These are phyloP conservation scores for Dactylellina leptospora DNA, from an alignment of 2,329 filamentous ascomycete species.

Conservation along the genomic window DNA sequence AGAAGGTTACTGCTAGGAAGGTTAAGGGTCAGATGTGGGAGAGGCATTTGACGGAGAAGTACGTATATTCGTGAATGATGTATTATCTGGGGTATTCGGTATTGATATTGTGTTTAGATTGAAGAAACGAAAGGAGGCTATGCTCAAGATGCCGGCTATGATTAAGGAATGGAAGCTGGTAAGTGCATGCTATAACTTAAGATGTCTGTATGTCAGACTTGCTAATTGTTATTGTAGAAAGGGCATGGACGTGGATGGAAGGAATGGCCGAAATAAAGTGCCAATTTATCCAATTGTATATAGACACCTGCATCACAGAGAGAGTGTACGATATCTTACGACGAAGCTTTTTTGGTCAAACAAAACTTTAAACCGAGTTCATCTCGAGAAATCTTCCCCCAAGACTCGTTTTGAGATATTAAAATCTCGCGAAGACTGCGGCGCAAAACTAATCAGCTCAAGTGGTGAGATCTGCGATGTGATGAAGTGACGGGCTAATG, in stretches of 20 bases:
- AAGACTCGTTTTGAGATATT: too few relatives aligned
- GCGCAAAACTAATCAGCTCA: too few relatives aligned
- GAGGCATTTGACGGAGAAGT: conserved; percentile 79
- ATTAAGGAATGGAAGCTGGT: conserved; percentile 94
- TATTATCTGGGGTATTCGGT: background rate
- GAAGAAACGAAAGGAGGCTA: conserved; percentile 88
- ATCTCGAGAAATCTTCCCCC: background rate
- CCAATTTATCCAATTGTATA: conserved; percentile 22
- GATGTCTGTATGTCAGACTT: background rate
- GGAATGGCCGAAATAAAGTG: conserved; percentile 71
- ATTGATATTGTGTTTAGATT: conserved; percentile 65
- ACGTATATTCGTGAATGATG: conserved; percentile 60
- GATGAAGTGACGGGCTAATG: too few relatives aligned
- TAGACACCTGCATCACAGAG: conserved; percentile 11
- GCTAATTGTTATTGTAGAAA: conserved; percentile 62
- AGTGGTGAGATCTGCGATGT: too few relatives aligned
- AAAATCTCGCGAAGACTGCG: too few relatives aligned
- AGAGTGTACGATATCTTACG: conserved; percentile 47
- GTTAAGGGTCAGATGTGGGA: conserved; percentile 97
- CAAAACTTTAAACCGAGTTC: background rate
- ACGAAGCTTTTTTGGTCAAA: background rate
- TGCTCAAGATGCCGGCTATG: conserved; percentile 92
- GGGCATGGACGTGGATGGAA: conserved; percentile 78
- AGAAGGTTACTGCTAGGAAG: conserved; percentile 75
- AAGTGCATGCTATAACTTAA: conserved; percentile 59